Conservation (phyloP, 805 yeast species). For the Candida golubevii region DNA sequence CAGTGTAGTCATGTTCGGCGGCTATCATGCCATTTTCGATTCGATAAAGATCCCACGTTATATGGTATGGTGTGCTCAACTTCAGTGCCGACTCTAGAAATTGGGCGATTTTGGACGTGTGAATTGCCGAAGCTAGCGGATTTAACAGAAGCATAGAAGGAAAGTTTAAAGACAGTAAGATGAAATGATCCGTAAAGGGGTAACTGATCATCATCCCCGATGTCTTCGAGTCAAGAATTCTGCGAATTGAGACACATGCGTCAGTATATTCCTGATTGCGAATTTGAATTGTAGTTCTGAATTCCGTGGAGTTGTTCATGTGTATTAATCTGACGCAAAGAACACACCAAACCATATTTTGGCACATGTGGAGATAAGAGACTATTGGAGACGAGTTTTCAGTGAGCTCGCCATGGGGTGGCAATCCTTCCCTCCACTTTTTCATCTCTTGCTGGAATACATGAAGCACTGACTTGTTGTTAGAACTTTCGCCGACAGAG, state of each 20-base stretch:
- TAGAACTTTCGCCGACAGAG: neutral
- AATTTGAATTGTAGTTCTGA: slow-evolving; percentile 6
- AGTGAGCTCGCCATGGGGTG: slow-evolving; percentile 15
- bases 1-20: neutral
- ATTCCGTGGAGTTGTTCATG: slow-evolving; percentile 2
- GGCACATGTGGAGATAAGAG: slow-evolving; percentile 16
- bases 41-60: slow-evolving; percentile 17
- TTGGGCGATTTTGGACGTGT: slow-evolving; percentile 3
- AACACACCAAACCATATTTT: slow-evolving; percentile 18
- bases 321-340: slow-evolving; percentile 15
- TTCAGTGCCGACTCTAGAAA: slow-evolving; percentile 9
- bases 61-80: slow-evolving; percentile 15
- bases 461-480: neutral
- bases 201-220: slow-evolving; percentile 8
- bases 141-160: slow-evolving; percentile 18
- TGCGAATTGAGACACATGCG: slow-evolving; percentile 11
- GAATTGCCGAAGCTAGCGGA: slow-evolving; percentile 5
- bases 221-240: slow-evolving; percentile 7
- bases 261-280: slow-evolving; percentile 15
- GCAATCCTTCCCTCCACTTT: slow-evolving; percentile 11
- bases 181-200: slow-evolving; percentile 18
- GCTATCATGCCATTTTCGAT: slow-evolving; percentile 9
- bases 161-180: slow-evolving; percentile 16
- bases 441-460: slow-evolving; percentile 10
- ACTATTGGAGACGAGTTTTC: slow-evolving; percentile 17